Base-by-base conservation (phyloP, 164 flowering plant species). In the Amborella trichopoda region DNA sequence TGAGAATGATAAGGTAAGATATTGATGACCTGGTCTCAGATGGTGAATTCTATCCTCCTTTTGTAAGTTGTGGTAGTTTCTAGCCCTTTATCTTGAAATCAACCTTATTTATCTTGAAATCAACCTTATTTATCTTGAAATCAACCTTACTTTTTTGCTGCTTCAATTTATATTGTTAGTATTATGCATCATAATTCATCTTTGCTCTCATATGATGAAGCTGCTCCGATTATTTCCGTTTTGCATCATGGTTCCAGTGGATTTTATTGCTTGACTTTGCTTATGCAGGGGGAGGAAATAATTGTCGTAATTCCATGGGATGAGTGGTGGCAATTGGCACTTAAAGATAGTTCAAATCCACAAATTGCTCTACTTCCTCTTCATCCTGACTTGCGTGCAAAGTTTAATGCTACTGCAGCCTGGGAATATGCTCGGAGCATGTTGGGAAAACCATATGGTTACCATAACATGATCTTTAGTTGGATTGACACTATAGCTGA, bases 401-500 rank as follows among this genome's bases (percentile, higher is more conserved):
- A 67, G 55, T 88, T 88, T 58, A 81, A 93, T 57, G 48, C 49
- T 20, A 77, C 94, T 52, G 95, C 99, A 32, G 99, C 99, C 14
- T 93, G 99, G 99, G 81, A 73, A 25, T 93, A 77, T 76, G 97
- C 93, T 37, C 74, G 79, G 36, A 81, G 79, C 72, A 93, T 93
- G 97, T 51, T 79, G 17, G 99, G 99, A 41, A 81, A 81, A 64
- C 99, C 97, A 48, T 93, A 93, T 71, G 99, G 99, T 52, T 93
- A 93, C 57, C 99, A 93, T 56, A 93, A 93, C 73, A 88, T 93
- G 99, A 93, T 93, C 55, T 93, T 93, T 53, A 93, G 97, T 64
- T 93, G 97, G 99, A 93, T 93, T 51, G 99, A 93, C 57, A 85
- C 97, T 22, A 58, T 81, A 23, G 72, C 77, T 37, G 94, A 81